These are phyloP conservation scores for Monoraphidium neglectum DNA, from an alignment of 139 green algal species.

Conservation along the genomic window DNA sequence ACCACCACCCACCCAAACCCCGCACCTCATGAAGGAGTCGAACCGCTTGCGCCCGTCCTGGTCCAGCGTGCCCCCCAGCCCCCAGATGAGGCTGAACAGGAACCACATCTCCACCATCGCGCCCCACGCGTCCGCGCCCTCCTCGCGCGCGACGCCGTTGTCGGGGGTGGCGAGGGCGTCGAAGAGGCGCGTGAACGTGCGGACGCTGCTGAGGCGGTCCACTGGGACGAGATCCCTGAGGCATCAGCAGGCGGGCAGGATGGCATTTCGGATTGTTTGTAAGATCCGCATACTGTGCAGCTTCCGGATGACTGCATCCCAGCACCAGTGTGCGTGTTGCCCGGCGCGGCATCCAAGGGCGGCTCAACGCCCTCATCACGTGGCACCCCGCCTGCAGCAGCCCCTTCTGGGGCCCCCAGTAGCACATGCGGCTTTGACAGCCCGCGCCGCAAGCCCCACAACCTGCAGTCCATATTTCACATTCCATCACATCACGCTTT, in stretches of 20 bases:
- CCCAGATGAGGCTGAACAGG: constrained; percentile 86
- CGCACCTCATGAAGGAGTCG: constrained; percentile 54
- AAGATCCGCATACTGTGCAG: too few relatives aligned
- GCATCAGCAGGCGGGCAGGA: too few relatives aligned
- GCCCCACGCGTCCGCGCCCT: constrained; percentile 50
- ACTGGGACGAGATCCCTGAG: constrained; percentile 69
- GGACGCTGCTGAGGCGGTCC: constrained; percentile 70
- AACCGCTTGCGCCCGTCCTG: constrained; percentile 76
- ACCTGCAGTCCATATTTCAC: background rate
- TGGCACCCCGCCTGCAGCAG: too few relatives aligned
- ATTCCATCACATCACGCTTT: too few relatives aligned
- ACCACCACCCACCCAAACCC: too few relatives aligned
- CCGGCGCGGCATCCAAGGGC: too few relatives aligned
- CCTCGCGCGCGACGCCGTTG: constrained; percentile 54
- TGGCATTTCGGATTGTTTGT: too few relatives aligned
- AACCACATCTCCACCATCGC: constrained; percentile 82
- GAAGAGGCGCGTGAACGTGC: constrained; percentile 72
- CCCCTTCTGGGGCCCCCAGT: too few relatives aligned
- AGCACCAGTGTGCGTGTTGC: too few relatives aligned
- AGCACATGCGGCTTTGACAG: background rate
- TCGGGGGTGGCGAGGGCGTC: constrained; percentile 67
- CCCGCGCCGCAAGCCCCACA: background rate
- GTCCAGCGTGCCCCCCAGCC: constrained; percentile 72
- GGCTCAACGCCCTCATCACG: too few relatives aligned
- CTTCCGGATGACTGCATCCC: too few relatives aligned